Conservation (phyloP, 176 grass and related monocot genomes). For the Calamus simplicifolius region DNA sequence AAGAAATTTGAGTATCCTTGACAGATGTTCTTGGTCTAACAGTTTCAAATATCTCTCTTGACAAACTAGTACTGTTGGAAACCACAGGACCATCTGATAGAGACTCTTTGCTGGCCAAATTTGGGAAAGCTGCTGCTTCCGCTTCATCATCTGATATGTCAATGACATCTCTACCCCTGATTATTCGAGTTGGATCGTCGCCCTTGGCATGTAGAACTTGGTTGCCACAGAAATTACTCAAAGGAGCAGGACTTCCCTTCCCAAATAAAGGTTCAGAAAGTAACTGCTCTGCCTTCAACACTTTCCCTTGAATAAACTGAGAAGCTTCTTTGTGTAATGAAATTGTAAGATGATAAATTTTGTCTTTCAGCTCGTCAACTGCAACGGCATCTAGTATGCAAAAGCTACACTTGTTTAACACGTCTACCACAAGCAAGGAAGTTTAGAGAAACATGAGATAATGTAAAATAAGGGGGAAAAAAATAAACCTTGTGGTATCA, state of each 20-base stretch:
- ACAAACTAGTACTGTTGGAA: slow-evolving; percentile 9
- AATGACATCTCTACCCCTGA: slow-evolving; percentile 38
- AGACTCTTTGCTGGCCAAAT: slow-evolving; percentile 25
- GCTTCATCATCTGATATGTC: slow-evolving; percentile 73
- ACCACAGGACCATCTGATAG: slow-evolving; percentile 22
- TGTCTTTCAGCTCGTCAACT: slow-evolving; percentile 50
- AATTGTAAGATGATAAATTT: slow-evolving; percentile 47
- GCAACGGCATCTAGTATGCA: slow-evolving; percentile 54
- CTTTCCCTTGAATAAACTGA: slow-evolving; percentile 14
- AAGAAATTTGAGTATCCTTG: slow-evolving; percentile 5
- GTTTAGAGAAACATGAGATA: neutral
- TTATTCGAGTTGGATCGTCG: slow-evolving; percentile 12
- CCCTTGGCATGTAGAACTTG: slow-evolving; percentile 22
- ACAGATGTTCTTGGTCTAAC: slow-evolving; percentile 18
- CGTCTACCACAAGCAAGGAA: neutral
- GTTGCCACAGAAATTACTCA: slow-evolving; percentile 11
- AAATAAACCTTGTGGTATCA: slow-evolving; percentile 54
- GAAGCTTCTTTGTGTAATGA: slow-evolving; percentile 39
- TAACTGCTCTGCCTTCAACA: slow-evolving; percentile 1
- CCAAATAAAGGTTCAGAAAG: slow-evolving; percentile 13
- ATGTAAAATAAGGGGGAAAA: slow-evolving; percentile 4
- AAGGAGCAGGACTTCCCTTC: slow-evolving; percentile 10
- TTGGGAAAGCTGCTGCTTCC: slow-evolving; percentile 20
- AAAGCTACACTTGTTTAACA: slow-evolving; percentile 11
- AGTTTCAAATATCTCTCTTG: slow-evolving; percentile 14